Evolutionary conservation across 2,329 filamentous ascomycete genomes (phyloP).

Genomic region (Aspergillus unguis): DNA sequence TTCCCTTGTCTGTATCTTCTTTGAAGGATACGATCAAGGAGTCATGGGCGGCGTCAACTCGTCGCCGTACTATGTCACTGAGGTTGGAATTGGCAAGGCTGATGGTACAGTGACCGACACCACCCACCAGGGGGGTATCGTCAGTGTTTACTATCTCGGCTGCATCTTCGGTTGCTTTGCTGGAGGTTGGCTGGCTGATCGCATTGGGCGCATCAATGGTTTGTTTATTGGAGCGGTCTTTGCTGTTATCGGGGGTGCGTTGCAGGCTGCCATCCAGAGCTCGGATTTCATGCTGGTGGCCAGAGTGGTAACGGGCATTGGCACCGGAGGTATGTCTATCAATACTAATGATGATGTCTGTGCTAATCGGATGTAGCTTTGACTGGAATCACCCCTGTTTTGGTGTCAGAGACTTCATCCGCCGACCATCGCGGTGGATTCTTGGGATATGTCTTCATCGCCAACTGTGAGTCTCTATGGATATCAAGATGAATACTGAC

Average conservation of each 20-base stretch:
- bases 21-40: conserved; percentile 53
- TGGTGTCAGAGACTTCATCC: conserved; percentile 49
- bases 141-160: conserved; percentile 54
- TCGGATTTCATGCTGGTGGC: conserved; percentile 51
- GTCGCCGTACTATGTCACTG: conserved; percentile 35
- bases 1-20: conserved; percentile 36
- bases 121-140: conserved; percentile 52
- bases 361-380: conserved; percentile 27
- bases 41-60: conserved; percentile 53
- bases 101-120: conserved; percentile 49
- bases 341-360: neutral
- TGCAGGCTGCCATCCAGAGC: conserved; percentile 47
- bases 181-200: conserved; percentile 52
- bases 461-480: conserved; percentile 41
- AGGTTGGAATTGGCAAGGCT: conserved; percentile 45
- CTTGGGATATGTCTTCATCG: conserved; percentile 51
- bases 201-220: conserved; percentile 53
- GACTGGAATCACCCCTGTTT: conserved; percentile 50
- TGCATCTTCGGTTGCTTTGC: conserved; percentile 51
- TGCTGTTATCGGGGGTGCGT: conserved; percentile 48
- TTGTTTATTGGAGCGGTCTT: conserved; percentile 49
- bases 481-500: neutral
- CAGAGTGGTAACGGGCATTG: conserved; percentile 51
- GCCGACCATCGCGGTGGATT: conserved; percentile 48
- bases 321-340: conserved; percentile 44